These are phyloP conservation scores for Citrus maxima DNA, from an alignment of 345 rosid species.

Conservation along the genomic window DNA sequence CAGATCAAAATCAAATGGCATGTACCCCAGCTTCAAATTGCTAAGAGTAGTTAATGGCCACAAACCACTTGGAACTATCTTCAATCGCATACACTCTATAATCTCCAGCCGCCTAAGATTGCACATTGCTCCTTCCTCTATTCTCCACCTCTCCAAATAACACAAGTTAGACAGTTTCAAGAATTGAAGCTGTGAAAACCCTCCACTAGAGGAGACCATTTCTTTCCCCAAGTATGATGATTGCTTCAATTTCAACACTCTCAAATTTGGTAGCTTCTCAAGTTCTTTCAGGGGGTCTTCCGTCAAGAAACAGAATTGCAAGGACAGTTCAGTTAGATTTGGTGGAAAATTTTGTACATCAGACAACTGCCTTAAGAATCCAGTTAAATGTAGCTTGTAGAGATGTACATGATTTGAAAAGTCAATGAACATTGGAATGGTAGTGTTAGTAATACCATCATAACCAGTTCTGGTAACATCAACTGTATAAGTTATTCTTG, in stretches of 20 bases:
- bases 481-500: neutral
- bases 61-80: slow-evolving; percentile 14
- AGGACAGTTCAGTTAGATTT: slow-evolving; percentile 11
- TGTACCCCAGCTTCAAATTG: slow-evolving; percentile 3
- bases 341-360: slow-evolving; percentile 15
- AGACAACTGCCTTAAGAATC: neutral
- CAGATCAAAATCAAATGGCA: slow-evolving; percentile 6
- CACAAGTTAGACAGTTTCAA: slow-evolving; percentile 3
- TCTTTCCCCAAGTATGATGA: slow-evolving; percentile 8
- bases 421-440: neutral
- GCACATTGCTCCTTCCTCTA: slow-evolving; percentile 19
- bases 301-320: neutral
- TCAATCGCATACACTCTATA: slow-evolving; percentile 6
- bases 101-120: slow-evolving; percentile 11
- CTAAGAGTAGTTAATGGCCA: slow-evolving; percentile 7
- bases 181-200: slow-evolving; percentile 19
- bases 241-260: slow-evolving; percentile 4
- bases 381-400: slow-evolving; percentile 5
- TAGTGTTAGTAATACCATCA: neutral
- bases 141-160: slow-evolving; percentile 7
- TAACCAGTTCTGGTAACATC: neutral
- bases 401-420: slow-evolving; percentile 3
- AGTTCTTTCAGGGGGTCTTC: slow-evolving; percentile 23
- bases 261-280: slow-evolving; percentile 17
- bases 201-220: slow-evolving; percentile 21